Percentiles rank a stretch among this genome's conserved stretches.
Evolutionary conservation across 108 stramenopile genomes (phyloP).

Genomic region (Phaeodactylum tricornutum): DNA sequence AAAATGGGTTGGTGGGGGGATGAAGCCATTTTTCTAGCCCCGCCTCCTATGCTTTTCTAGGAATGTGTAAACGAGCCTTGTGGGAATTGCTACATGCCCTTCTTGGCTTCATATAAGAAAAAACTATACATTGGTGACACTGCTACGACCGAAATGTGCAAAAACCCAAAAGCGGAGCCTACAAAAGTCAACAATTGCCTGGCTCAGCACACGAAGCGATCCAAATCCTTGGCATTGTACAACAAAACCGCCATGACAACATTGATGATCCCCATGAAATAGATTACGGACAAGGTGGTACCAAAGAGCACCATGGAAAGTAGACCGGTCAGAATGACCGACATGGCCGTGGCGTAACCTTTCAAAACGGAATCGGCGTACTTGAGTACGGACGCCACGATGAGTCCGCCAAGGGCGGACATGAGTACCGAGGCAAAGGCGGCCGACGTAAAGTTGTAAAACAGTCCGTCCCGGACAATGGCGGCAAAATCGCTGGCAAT

Average conservation of each 20-base stretch:
- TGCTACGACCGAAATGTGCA: too few relatives aligned
- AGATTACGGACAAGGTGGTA: constrained; percentile 23
- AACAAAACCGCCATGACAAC: constrained; percentile 32
- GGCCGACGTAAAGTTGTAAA: constrained; percentile 29
- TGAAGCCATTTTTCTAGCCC: too few relatives aligned
- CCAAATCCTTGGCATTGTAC: constrained; percentile 38
- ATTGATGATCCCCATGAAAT: constrained; percentile 40
- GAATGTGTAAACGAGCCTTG: too few relatives aligned
- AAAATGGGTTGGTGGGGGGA: too few relatives aligned
- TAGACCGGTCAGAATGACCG: constrained; percentile 76
- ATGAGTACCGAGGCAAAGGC: constrained; percentile 24
- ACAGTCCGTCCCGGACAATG: constrained; percentile 28
- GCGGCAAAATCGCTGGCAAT: constrained; percentile 18
- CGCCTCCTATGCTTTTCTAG: too few relatives aligned
- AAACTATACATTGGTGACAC: too few relatives aligned
- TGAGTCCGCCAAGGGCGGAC: constrained; percentile 55
- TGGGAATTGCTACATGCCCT: too few relatives aligned
- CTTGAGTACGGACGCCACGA: constrained; percentile 71
- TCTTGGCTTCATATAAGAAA: too few relatives aligned
- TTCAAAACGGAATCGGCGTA: constrained; percentile 91
- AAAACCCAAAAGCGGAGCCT: too few relatives aligned
- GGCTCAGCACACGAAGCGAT: constrained; percentile 14
- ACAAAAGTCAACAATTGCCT: too few relatives aligned
- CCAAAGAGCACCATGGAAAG: constrained; percentile 50
- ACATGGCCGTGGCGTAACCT: constrained; percentile 90